A percentile compares a stretch with the other conserved stretches of the same genome.
Evolutionary conservation across 148 eudicot species (phyloP).

Genomic region (Cornus suecica): DNA sequence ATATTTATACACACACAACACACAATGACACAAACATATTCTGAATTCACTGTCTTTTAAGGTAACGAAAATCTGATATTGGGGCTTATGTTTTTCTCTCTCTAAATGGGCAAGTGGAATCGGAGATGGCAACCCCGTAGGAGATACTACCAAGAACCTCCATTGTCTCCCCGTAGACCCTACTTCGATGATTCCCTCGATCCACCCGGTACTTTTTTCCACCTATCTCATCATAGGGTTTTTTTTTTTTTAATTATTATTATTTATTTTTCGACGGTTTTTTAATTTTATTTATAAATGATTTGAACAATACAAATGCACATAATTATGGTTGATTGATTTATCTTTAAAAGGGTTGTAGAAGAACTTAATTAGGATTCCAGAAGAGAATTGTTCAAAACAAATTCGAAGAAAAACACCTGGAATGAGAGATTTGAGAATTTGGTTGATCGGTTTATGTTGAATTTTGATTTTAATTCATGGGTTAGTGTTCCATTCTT

Average conservation of each 20-base stretch:
- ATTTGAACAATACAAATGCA: not conserved
- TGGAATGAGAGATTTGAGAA: not conserved
- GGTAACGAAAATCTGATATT: not conserved
- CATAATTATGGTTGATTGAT: not conserved
- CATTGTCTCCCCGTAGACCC: not conserved
- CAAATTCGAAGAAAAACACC: not conserved
- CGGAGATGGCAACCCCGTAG: constrained; percentile 8
- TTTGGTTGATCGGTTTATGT: not conserved
- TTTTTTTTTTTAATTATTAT: not conserved
- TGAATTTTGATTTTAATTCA: not conserved
- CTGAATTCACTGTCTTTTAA: not conserved
- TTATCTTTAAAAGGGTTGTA: not conserved
- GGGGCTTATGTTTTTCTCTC: not conserved
- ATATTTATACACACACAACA: too few relatives aligned
- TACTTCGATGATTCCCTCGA: not conserved
- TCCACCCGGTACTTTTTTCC: not conserved
- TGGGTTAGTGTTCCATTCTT: not conserved
- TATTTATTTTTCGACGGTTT: not conserved
- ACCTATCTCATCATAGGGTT: not conserved
- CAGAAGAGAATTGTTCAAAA: not conserved
- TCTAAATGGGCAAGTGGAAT: constrained; percentile 17
- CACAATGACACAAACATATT: too few relatives aligned
- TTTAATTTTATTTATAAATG: not conserved
- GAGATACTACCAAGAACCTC: constrained; percentile 1
- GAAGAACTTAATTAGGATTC: not conserved